Percentiles rank a stretch among this genome's conserved stretches.
phyloP scores from a whole-genome alignment of 2,329 filamentous ascomycete species.

The Amesomyces nigricolor region DNA sequence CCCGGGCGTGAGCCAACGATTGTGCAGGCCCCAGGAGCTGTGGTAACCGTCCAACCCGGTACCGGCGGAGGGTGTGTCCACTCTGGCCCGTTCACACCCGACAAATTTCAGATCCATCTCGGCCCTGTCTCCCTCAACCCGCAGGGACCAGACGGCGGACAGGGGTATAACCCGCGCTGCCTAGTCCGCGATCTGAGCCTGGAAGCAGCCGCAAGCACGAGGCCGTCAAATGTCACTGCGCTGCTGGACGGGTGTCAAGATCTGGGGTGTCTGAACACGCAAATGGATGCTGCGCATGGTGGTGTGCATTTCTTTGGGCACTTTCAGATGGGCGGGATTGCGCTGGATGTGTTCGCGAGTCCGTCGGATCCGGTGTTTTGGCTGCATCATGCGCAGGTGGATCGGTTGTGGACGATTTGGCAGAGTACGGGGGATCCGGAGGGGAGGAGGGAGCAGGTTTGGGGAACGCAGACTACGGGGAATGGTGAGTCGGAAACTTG shows the following conservation, averaged over 20 bases:
- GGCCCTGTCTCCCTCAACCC: slow-evolving; percentile 16
- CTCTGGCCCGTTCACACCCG: slow-evolving; percentile 15
- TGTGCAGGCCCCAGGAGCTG: not conserved
- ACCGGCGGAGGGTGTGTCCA: slow-evolving; percentile 20
- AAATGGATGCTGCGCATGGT: slow-evolving; percentile 9
- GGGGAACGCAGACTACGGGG: slow-evolving; percentile 17
- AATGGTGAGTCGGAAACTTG: slow-evolving; percentile 12
- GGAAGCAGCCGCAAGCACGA: not conserved
- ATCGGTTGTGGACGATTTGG: slow-evolving; percentile 23
- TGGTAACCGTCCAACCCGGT: slow-evolving; percentile 8
- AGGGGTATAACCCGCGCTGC: slow-evolving; percentile 23
- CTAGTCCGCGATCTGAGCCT: slow-evolving; percentile 19
- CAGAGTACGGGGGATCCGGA: slow-evolving; percentile 12
- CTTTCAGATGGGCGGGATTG: slow-evolving; percentile 15
- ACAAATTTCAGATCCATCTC: slow-evolving; percentile 12
- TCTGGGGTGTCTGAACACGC: slow-evolving; percentile 1
- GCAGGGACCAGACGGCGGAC: slow-evolving; percentile 12
- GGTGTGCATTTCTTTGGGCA: slow-evolving; percentile 18
- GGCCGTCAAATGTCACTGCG: slow-evolving; percentile 11
- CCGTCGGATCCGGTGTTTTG: slow-evolving; percentile 21
- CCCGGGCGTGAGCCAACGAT: not conserved
- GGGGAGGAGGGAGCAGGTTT: slow-evolving; percentile 8
- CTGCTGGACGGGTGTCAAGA: slow-evolving; percentile 15
- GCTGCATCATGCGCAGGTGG: slow-evolving; percentile 22
- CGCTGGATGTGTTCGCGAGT: slow-evolving; percentile 17